Base-by-base conservation (phyloP, 805 yeast genomes). In the Candida tallmaniae region DNA sequence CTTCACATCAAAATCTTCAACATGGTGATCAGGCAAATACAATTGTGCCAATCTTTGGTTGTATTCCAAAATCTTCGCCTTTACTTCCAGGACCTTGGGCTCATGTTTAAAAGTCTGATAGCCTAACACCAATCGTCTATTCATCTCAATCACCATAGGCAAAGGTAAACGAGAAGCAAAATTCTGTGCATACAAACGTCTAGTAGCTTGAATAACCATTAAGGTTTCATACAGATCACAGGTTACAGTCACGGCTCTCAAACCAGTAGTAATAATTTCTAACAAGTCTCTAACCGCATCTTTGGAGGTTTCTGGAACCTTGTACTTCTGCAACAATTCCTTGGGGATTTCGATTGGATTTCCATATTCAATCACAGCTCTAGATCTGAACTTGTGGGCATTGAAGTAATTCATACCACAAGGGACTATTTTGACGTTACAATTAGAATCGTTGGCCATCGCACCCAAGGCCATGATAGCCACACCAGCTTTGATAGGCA, bases 401-500 rank as follows among this genome's bases (percentile, higher is more conserved):
- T 86, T 95, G 73, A 90, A 90, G 60, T 90, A 90, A 60, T 90
- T 90, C 90, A 93, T 82, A 27, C 98, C 98, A 54, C 96, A 88
- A 4, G 97, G 97, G 10, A 93, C 95, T 46, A 90, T 86, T 48
- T 80, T 79, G 4, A 90, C 90, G 37, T 80, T 79, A 40, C 83
- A 78, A 29, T 74, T 73, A 0, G 93, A 87, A 47, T 84, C 74
- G 40, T 76, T 70, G 16, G 79, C 83, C 8, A 57, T 56, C 1
- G 70, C 63, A 2, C 71, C 71, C 18, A 65, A 41, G 0, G 70
- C 71, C 71, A 65, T 65, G 12, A 65, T 58, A 3, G 70, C 70
- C 16, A 65, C 70, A 1, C 71, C 71, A 0, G 71, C 69, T 36
- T 65, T 65, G 38, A 65, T 50, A 12, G 71, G 71, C 26, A 65